Evolutionary conservation across 1,284 basidiomycete genomes (phyloP).

Genomic region (Psilocybe mexicana): DNA sequence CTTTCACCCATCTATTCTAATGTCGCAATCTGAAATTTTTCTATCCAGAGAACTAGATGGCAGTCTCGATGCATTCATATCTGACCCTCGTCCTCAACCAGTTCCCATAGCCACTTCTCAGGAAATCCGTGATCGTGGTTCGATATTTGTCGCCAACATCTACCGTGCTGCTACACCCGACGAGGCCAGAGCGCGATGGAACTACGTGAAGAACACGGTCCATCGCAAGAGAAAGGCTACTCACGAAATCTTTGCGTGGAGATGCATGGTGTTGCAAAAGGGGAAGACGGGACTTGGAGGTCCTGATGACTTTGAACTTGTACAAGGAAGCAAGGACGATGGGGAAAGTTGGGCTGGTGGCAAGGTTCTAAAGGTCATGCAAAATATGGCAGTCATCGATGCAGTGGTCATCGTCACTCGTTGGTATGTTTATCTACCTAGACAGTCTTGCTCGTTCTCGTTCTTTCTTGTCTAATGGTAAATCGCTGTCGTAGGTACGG

Average conservation of each 20-base stretch:
- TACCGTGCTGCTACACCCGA: constrained; percentile 52
- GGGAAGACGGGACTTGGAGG: constrained; percentile 69
- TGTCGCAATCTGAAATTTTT: constrained; percentile 21
- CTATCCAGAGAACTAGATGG: constrained; percentile 22
- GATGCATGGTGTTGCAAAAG: constrained; percentile 70
- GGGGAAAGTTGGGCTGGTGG: constrained; percentile 71
- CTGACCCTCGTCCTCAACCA: constrained; percentile 46
- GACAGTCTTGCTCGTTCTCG: not conserved
- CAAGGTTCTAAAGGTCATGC: constrained; percentile 69
- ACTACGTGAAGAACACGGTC: constrained; percentile 52
- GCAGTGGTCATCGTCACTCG: constrained; percentile 74
- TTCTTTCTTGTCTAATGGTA: not conserved
- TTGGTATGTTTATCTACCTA: constrained; percentile 49
- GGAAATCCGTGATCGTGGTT: constrained; percentile 71
- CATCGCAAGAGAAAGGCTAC: constrained; percentile 58
- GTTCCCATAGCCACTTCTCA: constrained; percentile 61
- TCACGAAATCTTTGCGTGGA: constrained; percentile 73
- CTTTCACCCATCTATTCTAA: not conserved
- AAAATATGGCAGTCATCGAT: constrained; percentile 58
- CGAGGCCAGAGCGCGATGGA: constrained; percentile 47
- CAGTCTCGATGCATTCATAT: constrained; percentile 56
- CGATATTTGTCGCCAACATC: constrained; percentile 63
- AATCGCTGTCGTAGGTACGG: constrained; percentile 61
- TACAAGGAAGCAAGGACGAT: constrained; percentile 64
- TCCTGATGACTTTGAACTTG: constrained; percentile 71